Evolutionary conservation across 495 filamentous ascomycete genomes (phyloP).

Genomic region (Cladorrhinum samala): DNA sequence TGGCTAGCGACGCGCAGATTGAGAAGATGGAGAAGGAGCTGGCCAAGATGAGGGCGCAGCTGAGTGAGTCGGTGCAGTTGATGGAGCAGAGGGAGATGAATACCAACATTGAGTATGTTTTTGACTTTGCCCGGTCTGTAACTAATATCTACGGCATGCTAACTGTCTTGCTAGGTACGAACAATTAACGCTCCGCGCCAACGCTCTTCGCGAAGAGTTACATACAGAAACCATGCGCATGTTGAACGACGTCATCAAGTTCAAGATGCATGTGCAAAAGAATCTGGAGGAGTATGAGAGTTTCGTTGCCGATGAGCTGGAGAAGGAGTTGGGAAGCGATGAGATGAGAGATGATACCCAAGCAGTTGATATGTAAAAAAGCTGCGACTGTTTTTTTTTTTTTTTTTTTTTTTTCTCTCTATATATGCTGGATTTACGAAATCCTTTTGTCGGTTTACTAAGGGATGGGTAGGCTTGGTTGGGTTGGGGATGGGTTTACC

Average conservation of each 20-base stretch:
- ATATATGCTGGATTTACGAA: neutral
- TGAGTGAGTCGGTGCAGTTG: constrained; percentile 83
- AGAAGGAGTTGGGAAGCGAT: constrained; percentile 64
- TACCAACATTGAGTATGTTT: constrained; percentile 80
- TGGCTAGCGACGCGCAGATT: constrained; percentile 83
- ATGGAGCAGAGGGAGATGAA: constrained; percentile 97
- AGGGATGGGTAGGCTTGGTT: neutral
- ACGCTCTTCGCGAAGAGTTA: constrained; percentile 81
- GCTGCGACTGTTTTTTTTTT: too few relatives aligned
- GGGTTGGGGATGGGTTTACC: neutral
- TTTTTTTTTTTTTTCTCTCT: constrained; percentile 1
- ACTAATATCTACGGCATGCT: too few relatives aligned
- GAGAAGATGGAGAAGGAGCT: constrained; percentile 98
- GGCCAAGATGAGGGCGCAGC: constrained; percentile 76
- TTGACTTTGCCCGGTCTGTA: neutral
- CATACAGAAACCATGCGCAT: constrained; percentile 95
- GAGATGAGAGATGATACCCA: constrained; percentile 34
- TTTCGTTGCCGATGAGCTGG: constrained; percentile 85
- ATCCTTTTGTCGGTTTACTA: too few relatives aligned
- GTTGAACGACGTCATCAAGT: constrained; percentile 94
- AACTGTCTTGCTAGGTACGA: constrained; percentile 57
- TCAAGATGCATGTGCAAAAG: constrained; percentile 95
- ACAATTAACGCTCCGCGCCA: constrained; percentile 76
- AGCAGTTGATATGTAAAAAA: constrained; percentile 16
- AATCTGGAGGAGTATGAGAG: constrained; percentile 86